These are phyloP conservation scores for Yarrowia deformans DNA, from an alignment of 805 yeast species.

Conservation along the genomic window DNA sequence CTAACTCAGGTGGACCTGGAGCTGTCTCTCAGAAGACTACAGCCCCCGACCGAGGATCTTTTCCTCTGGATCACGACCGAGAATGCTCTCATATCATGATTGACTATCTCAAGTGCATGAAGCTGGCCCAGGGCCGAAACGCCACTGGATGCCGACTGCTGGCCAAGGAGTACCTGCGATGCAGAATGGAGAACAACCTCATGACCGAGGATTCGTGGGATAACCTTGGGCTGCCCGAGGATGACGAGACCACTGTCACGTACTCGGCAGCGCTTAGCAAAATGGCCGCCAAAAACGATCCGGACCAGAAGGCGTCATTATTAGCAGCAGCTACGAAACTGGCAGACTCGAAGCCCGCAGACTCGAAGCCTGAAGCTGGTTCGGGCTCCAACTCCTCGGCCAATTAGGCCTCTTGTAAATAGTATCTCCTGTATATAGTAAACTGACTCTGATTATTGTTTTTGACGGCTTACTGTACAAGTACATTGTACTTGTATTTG, in stretches of 20 bases:
- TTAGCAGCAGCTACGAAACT: too few species aligned
- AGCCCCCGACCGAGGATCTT: slow-evolving; percentile 96
- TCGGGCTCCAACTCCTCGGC: neutral
- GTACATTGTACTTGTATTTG: too few species aligned
- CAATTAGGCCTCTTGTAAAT: slow-evolving; percentile 3
- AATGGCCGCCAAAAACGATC: slow-evolving; percentile 10
- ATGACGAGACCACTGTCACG: slow-evolving; percentile 47
- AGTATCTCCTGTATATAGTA: slow-evolving; percentile 13
- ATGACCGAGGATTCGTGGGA: slow-evolving; percentile 68
- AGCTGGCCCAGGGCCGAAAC: slow-evolving; percentile 77
- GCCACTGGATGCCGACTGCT: slow-evolving; percentile 88
- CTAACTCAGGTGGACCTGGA: slow-evolving; percentile 38
- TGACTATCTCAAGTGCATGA: slow-evolving; percentile 78
- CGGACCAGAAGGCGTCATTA: too few species aligned
- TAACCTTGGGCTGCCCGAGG: slow-evolving; percentile 67
- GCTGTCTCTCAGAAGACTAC: slow-evolving; percentile 50
- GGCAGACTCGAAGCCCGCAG: neutral
- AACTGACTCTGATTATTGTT: neutral
- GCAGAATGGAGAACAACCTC: slow-evolving; percentile 81
- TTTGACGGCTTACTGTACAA: too few species aligned
- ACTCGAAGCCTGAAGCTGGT: neutral
- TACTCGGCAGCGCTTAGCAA: slow-evolving; percentile 31
- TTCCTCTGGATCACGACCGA: slow-evolving; percentile 87
- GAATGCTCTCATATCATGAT: slow-evolving; percentile 83
- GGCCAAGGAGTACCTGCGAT: slow-evolving; percentile 80